phyloP scores from a whole-genome alignment of 2,329 filamentous ascomycete genomes.

The Gyromitra esculenta region DNA sequence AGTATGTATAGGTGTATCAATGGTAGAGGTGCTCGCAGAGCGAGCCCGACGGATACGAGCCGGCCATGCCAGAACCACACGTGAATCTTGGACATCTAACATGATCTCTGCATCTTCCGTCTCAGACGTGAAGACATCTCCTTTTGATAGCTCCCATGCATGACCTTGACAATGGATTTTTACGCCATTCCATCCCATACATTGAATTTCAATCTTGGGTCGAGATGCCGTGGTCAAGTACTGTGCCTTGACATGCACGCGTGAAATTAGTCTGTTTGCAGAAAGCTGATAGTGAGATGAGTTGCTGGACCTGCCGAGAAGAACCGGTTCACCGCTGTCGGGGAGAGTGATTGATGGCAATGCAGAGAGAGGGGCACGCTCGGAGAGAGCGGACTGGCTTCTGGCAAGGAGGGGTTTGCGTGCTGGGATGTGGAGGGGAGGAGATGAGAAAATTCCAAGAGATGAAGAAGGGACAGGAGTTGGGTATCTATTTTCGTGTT shows the following conservation, averaged over 20 bases:
- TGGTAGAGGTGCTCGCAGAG: slow-evolving; percentile 41
- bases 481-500: slow-evolving; percentile 74
- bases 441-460: slow-evolving; percentile 88
- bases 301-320: slow-evolving; percentile 93
- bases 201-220: slow-evolving; percentile 85
- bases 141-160: slow-evolving; percentile 85
- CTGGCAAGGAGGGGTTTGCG: slow-evolving; percentile 67
- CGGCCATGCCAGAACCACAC: slow-evolving; percentile 90
- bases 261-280: slow-evolving; percentile 88
- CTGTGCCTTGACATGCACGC: slow-evolving; percentile 87
- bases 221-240: slow-evolving; percentile 77
- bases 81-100: slow-evolving; percentile 91
- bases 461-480: slow-evolving; percentile 94
- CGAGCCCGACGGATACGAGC: slow-evolving; percentile 65
- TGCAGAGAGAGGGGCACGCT: slow-evolving; percentile 82
- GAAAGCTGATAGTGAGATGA: slow-evolving; percentile 96
- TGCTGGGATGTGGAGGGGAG: slow-evolving; percentile 70
- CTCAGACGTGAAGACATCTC: slow-evolving; percentile 88
- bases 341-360: slow-evolving; percentile 85
- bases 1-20: slow-evolving; percentile 45
- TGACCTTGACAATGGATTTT: slow-evolving; percentile 91
- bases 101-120: slow-evolving; percentile 90
- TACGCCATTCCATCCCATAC: slow-evolving; percentile 94
- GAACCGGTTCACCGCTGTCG: slow-evolving; percentile 79
- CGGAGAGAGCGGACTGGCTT: slow-evolving; percentile 72